Evolutionary conservation across 2,329 filamentous ascomycete genomes (phyloP), one percentile per base, ranked within the genome.

Genomic region (Chalaropsis ovoidea): DNA sequence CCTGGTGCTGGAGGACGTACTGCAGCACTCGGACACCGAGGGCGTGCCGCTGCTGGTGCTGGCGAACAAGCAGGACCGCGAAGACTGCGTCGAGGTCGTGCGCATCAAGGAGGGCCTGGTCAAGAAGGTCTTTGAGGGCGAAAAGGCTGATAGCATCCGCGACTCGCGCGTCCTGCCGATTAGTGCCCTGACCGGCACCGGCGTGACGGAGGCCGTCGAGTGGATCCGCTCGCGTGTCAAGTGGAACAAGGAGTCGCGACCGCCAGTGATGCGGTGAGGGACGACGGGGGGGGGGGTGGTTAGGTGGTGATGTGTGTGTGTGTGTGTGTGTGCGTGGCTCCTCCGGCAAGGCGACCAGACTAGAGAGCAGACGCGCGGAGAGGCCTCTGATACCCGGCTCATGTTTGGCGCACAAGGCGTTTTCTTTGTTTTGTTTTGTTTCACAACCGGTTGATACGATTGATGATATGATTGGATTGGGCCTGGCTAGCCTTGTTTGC

Each of bases 41-140:
- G 93, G 94, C 13, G 91, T 99, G 68, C 94, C 94, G 24, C 81
- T 99, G 65, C 77, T 99, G 65, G 89, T 99, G 61, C 78, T 99
- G 69, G 94, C 94, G 68, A 99, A 99, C 75, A 99, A 99, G 77
- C 94, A 99, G 77, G 94, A 99, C 75, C 80, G 93, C 1, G 94
- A 99, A 76, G 94, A 97, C 76, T 97, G 93, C 71, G 89, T 97
- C 63, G 94, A 99, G 80, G 94, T 96, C 1, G 93, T 97, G 68
- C 81, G 91, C 69, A 96, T 99, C 73, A 99, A 99, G 77, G 94
- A 99, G 75, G 94, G 93, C 0, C 80, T 97, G 65, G 92, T 99
- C 63, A 88, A 95, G 76, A 91, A 89, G 77, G 92, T 99, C 24
- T 94, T 96, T 78, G 92, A 97, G 78, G 90, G 94, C 22, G 90